Base-by-base conservation (phyloP, 2,329 filamentous ascomycete species). In the Trichoderma asperellum region DNA sequence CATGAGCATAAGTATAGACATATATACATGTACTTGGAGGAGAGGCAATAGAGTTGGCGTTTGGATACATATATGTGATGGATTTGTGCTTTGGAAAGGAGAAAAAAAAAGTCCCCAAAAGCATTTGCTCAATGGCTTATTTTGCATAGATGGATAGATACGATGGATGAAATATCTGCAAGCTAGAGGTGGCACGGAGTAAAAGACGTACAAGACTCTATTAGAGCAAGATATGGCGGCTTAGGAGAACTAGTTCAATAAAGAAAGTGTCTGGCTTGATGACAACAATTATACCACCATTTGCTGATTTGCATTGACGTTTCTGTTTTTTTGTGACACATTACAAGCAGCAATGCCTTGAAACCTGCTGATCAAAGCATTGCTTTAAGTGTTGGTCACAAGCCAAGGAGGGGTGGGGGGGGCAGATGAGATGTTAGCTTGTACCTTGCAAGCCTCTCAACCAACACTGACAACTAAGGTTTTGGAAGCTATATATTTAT, bases 1-100 rank as follows among this genome's bases (percentile, higher is more conserved):
- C 24, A 24, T 24, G 24, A 24, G 24, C 24, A 24, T 24, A 24
- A 24, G 49, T 32, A 65, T 56, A 29, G 21, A 60, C 24, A 24
- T 32, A 34, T 37, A 43, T 35, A 8, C 34, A 12, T 55, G 21
- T 14, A 32, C 29, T n/a, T n/a, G 37, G 27, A n/a, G 24, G 24
- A 57, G 32, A 61, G 35, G 21, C 52, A 53, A 40, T 24, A 53
- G 24, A 57, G 52, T 65, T 32, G 62, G 62, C 62, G 62, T 65
- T 65, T 65, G 62, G 62, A 65, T 34, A 65, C 18, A 47, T 18
- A 34, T 18, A 43, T 32, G 5, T 43, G n/a, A 49, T 12, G 47
- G 47, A 24, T 55, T 55, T 29, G 16, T 43, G 37, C 29, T 14
- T 52, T 34, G 27, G 34, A 34, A 49, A 34, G 40, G 32, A 49